Evolutionary conservation across 805 yeast genomes (phyloP).

Genomic region (Yamadazyma endophytica): DNA sequence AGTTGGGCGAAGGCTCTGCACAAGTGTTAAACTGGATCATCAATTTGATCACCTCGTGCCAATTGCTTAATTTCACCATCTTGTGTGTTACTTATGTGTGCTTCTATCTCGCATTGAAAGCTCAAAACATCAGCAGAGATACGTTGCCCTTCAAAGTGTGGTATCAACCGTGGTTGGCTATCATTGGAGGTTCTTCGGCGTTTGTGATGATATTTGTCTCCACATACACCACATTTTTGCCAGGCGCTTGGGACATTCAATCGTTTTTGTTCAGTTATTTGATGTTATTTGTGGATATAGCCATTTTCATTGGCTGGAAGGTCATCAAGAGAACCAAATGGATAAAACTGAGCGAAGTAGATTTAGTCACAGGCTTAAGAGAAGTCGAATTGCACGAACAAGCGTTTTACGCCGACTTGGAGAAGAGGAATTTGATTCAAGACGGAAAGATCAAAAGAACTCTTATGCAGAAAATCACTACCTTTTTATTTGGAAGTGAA

Average conservation of each 20-base stretch:
- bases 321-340: constrained; percentile 34
- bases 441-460: constrained; percentile 16
- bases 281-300: constrained; percentile 38
- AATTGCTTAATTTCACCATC: constrained; percentile 24
- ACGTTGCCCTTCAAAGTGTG: constrained; percentile 32
- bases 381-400: constrained; percentile 39
- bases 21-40: constrained; percentile 31
- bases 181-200: constrained; percentile 24
- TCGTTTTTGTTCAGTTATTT: constrained; percentile 42
- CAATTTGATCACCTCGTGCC: constrained; percentile 29
- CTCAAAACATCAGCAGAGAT: constrained; percentile 31
- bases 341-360: constrained; percentile 28
- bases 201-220: constrained; percentile 29
- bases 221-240: constrained; percentile 37
- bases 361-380: constrained; percentile 32
- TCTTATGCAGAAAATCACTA: constrained; percentile 13
- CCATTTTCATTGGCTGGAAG: constrained; percentile 32
- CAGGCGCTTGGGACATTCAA: constrained; percentile 33
- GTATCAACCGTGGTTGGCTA: constrained; percentile 34
- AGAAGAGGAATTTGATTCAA: too few species aligned
- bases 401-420: constrained; percentile 27
- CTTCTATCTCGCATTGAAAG: constrained; percentile 45
- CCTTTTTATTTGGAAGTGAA: constrained; percentile 25
- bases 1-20: constrained; percentile 35
- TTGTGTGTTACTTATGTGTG: constrained; percentile 51